These are phyloP conservation scores for Fusarium kyushuense DNA, from an alignment of 2,329 filamentous ascomycete species.

Conservation along the genomic window DNA sequence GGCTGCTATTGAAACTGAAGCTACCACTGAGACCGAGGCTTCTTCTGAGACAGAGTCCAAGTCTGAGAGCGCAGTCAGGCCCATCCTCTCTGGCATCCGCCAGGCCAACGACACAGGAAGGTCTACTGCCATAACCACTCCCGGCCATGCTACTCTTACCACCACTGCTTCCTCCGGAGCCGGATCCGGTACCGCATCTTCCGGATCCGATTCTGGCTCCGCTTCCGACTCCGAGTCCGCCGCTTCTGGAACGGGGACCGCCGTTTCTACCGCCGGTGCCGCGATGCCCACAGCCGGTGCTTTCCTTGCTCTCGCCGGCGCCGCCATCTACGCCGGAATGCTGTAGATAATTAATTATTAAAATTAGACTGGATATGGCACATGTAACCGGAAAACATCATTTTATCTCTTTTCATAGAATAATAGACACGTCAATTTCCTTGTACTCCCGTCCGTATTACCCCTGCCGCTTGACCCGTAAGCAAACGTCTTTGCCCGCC, in stretches of 20 bases:
- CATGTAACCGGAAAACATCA: background rate
- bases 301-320: constrained; percentile 48
- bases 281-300: constrained; percentile 45
- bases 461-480: constrained; percentile 22
- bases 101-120: constrained; percentile 23
- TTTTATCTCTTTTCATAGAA: background rate
- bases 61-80: background rate
- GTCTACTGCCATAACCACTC: background rate
- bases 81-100: background rate
- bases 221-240: constrained; percentile 35
- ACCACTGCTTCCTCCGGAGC: constrained; percentile 23
- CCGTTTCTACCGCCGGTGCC: constrained; percentile 42
- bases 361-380: background rate
- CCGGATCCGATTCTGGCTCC: constrained; percentile 24
- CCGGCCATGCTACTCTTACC: constrained; percentile 24
- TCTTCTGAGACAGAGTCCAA: background rate
- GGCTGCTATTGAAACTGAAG: constrained; percentile 6
- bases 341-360: constrained; percentile 31
- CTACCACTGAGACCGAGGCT: constrained; percentile 8
- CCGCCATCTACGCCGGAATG: constrained; percentile 47
- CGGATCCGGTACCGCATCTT: constrained; percentile 28
- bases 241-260: constrained; percentile 31
- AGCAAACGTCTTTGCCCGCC: constrained; percentile 34
- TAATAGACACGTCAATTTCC: background rate
- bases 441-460: constrained; percentile 6